Conservation (phyloP, 1,284 basidiomycete species). For the Cryptococcus amylolentus region DNA sequence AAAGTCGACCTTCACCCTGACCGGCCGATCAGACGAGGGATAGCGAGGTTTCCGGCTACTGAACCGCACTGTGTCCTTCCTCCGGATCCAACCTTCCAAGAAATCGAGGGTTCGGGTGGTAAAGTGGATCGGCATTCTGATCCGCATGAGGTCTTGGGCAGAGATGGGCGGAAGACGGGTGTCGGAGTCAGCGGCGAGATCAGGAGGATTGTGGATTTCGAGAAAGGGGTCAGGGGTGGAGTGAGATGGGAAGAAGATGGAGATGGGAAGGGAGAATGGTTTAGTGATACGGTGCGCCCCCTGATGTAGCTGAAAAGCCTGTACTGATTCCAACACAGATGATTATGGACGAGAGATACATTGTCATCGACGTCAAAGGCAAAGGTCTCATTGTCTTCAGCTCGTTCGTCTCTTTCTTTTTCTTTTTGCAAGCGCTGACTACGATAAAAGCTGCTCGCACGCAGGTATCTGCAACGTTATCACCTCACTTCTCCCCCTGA, state of each 20-base stretch:
- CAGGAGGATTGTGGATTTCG: constrained; percentile 56
- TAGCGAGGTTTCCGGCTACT: constrained; percentile 60
- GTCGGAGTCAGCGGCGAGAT: constrained; percentile 74
- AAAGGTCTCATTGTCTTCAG: constrained; percentile 77
- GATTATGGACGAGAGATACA: constrained; percentile 77
- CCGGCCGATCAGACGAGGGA: constrained; percentile 68
- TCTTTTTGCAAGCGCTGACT: not conserved
- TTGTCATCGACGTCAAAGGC: constrained; percentile 67
- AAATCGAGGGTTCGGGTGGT: constrained; percentile 60
- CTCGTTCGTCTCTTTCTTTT: constrained; percentile 56
- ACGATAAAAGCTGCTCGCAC: constrained; percentile 60
- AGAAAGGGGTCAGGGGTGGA: constrained; percentile 50
- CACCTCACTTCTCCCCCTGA: constrained; percentile 57
- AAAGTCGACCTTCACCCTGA: constrained; percentile 70
- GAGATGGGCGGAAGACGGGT: constrained; percentile 54
- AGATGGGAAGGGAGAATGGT: constrained; percentile 53
- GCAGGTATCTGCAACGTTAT: constrained; percentile 79
- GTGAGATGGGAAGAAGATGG: constrained; percentile 1
- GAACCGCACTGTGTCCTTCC: constrained; percentile 59
- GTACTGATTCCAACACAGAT: constrained; percentile 51
- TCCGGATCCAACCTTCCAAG: constrained; percentile 64
- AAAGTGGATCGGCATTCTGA: constrained; percentile 58
- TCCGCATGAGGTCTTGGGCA: constrained; percentile 58
- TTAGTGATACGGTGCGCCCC: constrained; percentile 57
- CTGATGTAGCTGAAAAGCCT: not conserved